These are phyloP conservation scores for Pouteria campechiana DNA, from an alignment of 179 eudicot genomes.

Conservation along the genomic window DNA sequence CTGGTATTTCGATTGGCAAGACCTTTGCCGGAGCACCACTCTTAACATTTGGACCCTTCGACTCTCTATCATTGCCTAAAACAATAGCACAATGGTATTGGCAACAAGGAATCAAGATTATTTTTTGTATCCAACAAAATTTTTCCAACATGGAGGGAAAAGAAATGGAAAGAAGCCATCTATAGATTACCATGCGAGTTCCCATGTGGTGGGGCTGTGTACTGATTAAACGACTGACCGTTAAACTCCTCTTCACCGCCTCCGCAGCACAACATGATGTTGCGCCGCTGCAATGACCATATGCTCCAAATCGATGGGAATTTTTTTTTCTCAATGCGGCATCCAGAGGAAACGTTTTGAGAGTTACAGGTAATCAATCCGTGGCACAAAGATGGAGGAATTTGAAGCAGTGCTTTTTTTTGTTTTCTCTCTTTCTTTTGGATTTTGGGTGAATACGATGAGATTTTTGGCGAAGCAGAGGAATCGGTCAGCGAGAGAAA, in stretches of 20 bases:
- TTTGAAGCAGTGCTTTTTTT: too few species aligned
- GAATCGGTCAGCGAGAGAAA: too few species aligned
- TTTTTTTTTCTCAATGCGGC: too few species aligned
- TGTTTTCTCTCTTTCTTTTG: too few species aligned
- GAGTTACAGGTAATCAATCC: too few species aligned
- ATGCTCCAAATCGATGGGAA: too few species aligned
- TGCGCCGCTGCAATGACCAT: too few species aligned
- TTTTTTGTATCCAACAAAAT: background rate
- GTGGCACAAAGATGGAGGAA: too few species aligned
- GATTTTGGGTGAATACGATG: too few species aligned
- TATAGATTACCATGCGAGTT: conserved; percentile 42
- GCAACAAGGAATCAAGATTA: background rate
- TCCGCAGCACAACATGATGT: conserved; percentile 86
- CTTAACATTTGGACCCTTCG: conserved; percentile 33
- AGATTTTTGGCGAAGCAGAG: too few species aligned
- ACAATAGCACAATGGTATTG: background rate
- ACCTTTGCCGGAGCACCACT: conserved; percentile 46
- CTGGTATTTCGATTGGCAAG: conserved; percentile 61
- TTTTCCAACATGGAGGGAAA: background rate
- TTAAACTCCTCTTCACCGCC: conserved; percentile 67
- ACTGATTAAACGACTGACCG: conserved; percentile 60
- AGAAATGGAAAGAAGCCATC: conserved; percentile 6
- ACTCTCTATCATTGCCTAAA: conserved; percentile 51
- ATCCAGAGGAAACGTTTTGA: too few species aligned
- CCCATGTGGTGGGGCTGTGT: conserved; percentile 62